Conservation (phyloP, 2,329 filamentous ascomycete genomes). For the Monilinia fructigena region DNA sequence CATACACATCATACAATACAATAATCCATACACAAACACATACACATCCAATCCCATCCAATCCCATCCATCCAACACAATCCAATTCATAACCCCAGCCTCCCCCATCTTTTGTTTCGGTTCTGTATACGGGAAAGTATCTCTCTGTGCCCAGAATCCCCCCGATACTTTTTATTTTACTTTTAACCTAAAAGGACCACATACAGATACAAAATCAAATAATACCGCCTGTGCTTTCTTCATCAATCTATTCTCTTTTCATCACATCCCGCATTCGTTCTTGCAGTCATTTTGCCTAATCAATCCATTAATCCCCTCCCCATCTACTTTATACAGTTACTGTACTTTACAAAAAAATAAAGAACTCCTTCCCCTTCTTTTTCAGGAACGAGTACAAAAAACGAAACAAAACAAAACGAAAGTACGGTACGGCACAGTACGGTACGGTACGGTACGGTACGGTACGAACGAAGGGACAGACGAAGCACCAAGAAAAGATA, state of each 20-base stretch:
- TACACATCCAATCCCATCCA: no score
- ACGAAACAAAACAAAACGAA: no score
- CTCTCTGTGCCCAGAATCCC: not conserved
- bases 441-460: no score
- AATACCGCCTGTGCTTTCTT: slow-evolving; percentile 29
- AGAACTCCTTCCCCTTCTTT: slow-evolving; percentile 7
- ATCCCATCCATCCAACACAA: no score
- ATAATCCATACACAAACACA: no score
- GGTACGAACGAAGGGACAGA: no score
- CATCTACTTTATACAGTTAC: slow-evolving; percentile 33
- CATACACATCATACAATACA: no score
- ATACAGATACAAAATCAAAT: not conserved
- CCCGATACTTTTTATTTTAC: not conserved
- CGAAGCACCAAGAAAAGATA: no score
- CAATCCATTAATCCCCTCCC: slow-evolving; percentile 38
- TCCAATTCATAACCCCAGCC: not conserved
- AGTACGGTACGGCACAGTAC: no score
- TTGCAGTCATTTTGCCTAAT: slow-evolving; percentile 39
- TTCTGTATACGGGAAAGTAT: not conserved
- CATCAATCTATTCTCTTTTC: slow-evolving; percentile 39
- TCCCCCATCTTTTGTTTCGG: not conserved
- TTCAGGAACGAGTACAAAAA: slow-evolving; percentile 25
- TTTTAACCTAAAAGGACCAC: not conserved
- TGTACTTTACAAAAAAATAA: slow-evolving; percentile 5
- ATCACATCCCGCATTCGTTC: slow-evolving; percentile 37